A percentile compares a stretch with the other conserved stretches of the same genome.
These are phyloP conservation scores for Pseudogymnoascus verrucosus DNA, from an alignment of 2,329 filamentous ascomycete genomes.

Conservation along the genomic window DNA sequence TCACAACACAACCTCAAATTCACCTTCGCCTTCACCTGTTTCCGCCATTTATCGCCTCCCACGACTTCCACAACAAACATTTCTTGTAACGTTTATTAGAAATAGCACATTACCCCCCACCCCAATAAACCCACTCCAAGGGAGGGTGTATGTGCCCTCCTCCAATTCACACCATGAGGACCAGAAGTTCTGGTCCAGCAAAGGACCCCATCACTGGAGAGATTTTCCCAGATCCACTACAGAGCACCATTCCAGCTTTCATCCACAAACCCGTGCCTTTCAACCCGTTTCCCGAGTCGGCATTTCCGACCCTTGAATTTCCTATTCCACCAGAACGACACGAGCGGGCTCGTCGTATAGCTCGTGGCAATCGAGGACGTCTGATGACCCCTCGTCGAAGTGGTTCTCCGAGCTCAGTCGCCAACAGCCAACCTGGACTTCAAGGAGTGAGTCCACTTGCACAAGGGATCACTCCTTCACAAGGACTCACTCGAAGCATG, in stretches of 20 bases:
- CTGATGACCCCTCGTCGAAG: not conserved
- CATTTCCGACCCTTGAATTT: conserved; percentile 7
- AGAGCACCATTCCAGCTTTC: not conserved
- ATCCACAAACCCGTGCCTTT: not conserved
- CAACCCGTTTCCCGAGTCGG: not conserved
- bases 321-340: not conserved
- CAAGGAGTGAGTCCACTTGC: not conserved
- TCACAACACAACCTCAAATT: not conserved
- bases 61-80: not conserved
- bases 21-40: not conserved
- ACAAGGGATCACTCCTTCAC: not conserved
- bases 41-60: not conserved
- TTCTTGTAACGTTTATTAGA: not conserved
- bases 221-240: not conserved
- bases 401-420: not conserved
- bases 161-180: not conserved
- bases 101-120: not conserved
- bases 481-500: not conserved
- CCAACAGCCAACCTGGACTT: not conserved
- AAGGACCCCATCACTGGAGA: not conserved
- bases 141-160: not conserved
- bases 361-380: not conserved
- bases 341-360: not conserved
- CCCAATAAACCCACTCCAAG: not conserved
- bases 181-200: conserved; percentile 4